Conservation (phyloP, 139 green algal species). For the Spirogloea muscicola region DNA sequence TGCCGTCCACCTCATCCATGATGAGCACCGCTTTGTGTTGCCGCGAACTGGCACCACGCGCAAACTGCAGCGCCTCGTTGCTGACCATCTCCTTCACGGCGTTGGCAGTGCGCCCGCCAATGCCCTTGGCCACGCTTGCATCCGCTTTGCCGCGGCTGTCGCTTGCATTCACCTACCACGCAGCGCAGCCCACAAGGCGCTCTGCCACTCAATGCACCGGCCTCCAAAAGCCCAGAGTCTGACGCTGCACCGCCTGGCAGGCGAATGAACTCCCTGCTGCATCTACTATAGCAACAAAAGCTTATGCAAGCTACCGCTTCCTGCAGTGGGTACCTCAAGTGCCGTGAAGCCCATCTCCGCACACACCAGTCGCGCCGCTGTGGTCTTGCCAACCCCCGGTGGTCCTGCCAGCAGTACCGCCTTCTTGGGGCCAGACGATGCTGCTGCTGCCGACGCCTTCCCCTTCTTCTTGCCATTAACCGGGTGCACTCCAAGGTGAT, state of each 20-base stretch:
- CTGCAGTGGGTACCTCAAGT: too few relatives aligned
- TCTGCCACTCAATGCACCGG: too few relatives aligned
- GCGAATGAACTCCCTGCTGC: too few relatives aligned
- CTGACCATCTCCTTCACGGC: conserved; percentile 85
- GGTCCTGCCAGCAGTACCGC: conserved; percentile 84
- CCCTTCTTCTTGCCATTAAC: conserved; percentile 35
- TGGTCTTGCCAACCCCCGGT: conserved; percentile 92
- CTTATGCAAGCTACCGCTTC: too few relatives aligned
- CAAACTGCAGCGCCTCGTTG: conserved; percentile 59
- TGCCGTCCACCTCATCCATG: conserved; percentile 99
- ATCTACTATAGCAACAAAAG: too few relatives aligned
- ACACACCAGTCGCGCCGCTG: conserved; percentile 69
- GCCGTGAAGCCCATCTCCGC: conserved; percentile 43
- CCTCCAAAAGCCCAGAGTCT: too few relatives aligned
- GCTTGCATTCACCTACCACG: conserved; percentile 79
- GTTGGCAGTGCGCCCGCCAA: conserved; percentile 83
- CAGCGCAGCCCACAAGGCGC: too few relatives aligned
- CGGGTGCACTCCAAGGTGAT: conserved; percentile 77
- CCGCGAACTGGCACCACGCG: too few relatives aligned
- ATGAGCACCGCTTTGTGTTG: conserved; percentile 71
- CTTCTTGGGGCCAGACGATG: conserved; percentile 71
- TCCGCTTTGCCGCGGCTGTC: conserved; percentile 90
- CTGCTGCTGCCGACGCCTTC: conserved; percentile 10
- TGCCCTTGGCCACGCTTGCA: conserved; percentile 58
- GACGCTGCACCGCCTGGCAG: too few relatives aligned